Conservation (phyloP, 2,329 filamentous ascomycete species). For the Colletotrichum tofieldiae region DNA sequence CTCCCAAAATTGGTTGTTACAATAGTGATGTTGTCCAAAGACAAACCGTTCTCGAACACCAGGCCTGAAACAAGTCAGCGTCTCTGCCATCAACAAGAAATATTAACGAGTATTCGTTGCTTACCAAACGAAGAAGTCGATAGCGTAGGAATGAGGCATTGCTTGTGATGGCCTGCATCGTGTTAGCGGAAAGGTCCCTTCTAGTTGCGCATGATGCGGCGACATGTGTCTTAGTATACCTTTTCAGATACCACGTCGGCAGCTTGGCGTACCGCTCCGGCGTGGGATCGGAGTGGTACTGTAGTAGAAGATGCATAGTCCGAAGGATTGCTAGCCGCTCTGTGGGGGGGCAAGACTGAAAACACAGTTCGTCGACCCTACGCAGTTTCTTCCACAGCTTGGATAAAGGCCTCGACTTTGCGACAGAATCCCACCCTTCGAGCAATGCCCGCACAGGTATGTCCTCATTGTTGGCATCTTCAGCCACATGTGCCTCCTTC, state of each 20-base stretch:
- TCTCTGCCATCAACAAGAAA: neutral
- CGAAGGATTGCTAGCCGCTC: slow-evolving; percentile 48
- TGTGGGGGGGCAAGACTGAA: slow-evolving; percentile 39
- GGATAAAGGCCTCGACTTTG: slow-evolving; percentile 47
- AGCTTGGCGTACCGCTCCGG: slow-evolving; percentile 43
- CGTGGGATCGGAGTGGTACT: slow-evolving; percentile 49
- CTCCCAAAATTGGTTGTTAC: slow-evolving; percentile 50
- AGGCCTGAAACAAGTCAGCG: slow-evolving; percentile 44
- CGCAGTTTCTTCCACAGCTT: slow-evolving; percentile 49
- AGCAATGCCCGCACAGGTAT: slow-evolving; percentile 47
- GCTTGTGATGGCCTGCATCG: slow-evolving; percentile 48
- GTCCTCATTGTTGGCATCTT: slow-evolving; percentile 48
- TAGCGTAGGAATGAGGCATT: slow-evolving; percentile 49
- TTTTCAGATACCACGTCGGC: slow-evolving; percentile 49
- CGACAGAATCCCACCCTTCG: slow-evolving; percentile 51
- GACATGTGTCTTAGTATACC: slow-evolving; percentile 40
- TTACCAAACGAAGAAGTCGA: slow-evolving; percentile 53
- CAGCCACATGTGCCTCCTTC: slow-evolving; percentile 26
- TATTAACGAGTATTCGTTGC: neutral
- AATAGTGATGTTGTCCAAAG: slow-evolving; percentile 51
- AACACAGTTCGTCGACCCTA: slow-evolving; percentile 47
- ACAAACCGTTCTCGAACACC: slow-evolving; percentile 51
- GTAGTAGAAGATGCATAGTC: slow-evolving; percentile 48
- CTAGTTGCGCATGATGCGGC: neutral
- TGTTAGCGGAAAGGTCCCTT: slow-evolving; percentile 13